These are phyloP conservation scores for Phytophthora chlamydospora DNA, from an alignment of 352 stramenopile species.

Conservation along the genomic window DNA sequence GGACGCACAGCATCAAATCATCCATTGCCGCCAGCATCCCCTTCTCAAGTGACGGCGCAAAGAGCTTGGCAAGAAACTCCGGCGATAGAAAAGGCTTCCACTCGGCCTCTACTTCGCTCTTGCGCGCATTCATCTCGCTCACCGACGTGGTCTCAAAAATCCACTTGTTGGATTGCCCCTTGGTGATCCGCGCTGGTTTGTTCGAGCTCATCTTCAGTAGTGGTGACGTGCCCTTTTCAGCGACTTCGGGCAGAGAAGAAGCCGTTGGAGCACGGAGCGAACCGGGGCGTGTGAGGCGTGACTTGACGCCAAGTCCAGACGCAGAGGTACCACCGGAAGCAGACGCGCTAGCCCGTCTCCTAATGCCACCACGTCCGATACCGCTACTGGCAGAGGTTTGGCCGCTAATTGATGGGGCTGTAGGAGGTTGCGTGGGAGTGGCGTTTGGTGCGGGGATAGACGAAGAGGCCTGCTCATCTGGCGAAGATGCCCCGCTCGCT, in stretches of 20 bases:
- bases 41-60: constrained; percentile 81
- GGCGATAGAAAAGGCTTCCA: constrained; percentile 75
- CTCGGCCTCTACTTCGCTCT: constrained; percentile 77
- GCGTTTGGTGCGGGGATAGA: constrained; percentile 13
- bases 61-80: constrained; percentile 80
- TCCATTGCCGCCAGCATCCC: constrained; percentile 83
- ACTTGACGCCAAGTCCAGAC: constrained; percentile 29
- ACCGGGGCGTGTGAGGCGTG: constrained; percentile 39
- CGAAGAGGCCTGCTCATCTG: constrained; percentile 3
- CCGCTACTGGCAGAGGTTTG: constrained; percentile 13
- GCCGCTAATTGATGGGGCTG: constrained; percentile 10
- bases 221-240: constrained; percentile 42
- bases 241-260: constrained; percentile 50
- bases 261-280: constrained; percentile 34
- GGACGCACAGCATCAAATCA: constrained; percentile 71
- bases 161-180: constrained; percentile 85
- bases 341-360: constrained; percentile 32
- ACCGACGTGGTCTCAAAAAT: constrained; percentile 78
- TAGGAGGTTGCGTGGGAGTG: constrained; percentile 14
- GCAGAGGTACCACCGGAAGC: constrained; percentile 24
- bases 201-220: constrained; percentile 72
- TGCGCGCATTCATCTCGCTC: constrained; percentile 71
- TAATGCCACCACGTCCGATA: constrained; percentile 25
- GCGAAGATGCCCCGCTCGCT: constrained; percentile 17
- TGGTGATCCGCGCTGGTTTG: constrained; percentile 63